A percentile compares a stretch with the other conserved stretches of the same genome.
These are phyloP conservation scores for Phenoliferia sp. DNA, from an alignment of 1,284 basidiomycete genomes.

Conservation along the genomic window DNA sequence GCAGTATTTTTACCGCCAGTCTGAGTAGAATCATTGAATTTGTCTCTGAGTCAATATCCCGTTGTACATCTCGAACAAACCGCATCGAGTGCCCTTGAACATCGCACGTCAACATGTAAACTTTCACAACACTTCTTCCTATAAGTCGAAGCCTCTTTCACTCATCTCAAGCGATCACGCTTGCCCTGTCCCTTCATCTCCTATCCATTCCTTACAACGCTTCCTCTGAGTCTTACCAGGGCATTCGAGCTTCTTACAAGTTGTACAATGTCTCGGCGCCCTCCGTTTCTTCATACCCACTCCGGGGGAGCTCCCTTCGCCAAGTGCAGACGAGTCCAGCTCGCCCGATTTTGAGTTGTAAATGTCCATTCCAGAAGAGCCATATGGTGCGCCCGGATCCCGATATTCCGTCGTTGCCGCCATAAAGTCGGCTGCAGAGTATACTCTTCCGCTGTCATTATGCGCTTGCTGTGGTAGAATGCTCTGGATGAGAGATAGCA, in stretches of 20 bases:
- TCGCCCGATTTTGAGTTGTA: background rate
- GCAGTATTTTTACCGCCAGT: conserved; percentile 26
- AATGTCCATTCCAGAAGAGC: background rate
- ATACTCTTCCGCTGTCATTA: background rate
- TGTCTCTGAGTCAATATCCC: no score
- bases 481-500: background rate
- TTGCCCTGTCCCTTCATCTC: no score
- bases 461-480: background rate
- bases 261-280: background rate
- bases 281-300: background rate
- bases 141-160: no score
- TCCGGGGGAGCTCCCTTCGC: background rate
- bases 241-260: background rate
- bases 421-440: background rate
- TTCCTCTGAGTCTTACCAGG: background rate
- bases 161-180: no score
- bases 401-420: background rate
- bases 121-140: no score
- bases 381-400: background rate
- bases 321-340: background rate
- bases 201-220: background rate
- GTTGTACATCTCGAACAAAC: no score
- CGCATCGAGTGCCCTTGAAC: no score
- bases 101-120: no score
- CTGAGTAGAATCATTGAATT: no score